Conservation (phyloP, 768 basidiomycete genomes). For the Calocybe indica region DNA sequence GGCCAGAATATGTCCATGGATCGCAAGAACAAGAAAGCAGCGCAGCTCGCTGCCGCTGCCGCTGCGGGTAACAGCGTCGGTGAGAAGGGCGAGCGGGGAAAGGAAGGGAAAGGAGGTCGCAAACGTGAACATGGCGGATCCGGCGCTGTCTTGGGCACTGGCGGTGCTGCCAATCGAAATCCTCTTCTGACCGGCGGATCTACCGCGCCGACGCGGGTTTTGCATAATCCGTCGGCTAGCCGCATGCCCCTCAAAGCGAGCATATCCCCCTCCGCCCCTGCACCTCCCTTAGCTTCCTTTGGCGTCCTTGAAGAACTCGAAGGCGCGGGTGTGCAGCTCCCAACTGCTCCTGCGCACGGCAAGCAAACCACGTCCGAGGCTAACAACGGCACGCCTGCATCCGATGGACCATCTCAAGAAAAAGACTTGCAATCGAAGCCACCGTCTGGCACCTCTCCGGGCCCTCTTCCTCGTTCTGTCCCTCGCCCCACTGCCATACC, state of each 20-base stretch:
- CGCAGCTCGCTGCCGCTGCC: constrained; percentile 56
- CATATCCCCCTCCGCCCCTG: constrained; percentile 72
- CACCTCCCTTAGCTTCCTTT: constrained; percentile 70
- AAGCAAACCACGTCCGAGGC: constrained; percentile 11
- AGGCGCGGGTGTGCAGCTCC: constrained; percentile 31
- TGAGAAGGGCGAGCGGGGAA: constrained; percentile 19
- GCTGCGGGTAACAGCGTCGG: constrained; percentile 27
- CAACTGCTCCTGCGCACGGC: constrained; percentile 37
- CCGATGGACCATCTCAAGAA: constrained; percentile 2
- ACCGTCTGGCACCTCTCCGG: constrained; percentile 26
- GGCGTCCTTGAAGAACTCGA: constrained; percentile 57
- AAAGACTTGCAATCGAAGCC: constrained; percentile 17
- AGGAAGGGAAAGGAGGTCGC: constrained; percentile 25
- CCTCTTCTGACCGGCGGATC: constrained; percentile 48
- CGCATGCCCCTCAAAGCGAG: constrained; percentile 66
- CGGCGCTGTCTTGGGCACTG: constrained; percentile 11
- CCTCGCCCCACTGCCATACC: constrained; percentile 42
- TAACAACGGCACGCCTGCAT: constrained; percentile 1
- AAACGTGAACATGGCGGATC: constrained; percentile 32
- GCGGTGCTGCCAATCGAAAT: constrained; percentile 23
- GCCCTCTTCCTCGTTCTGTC: constrained; percentile 50
- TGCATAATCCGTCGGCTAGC: constrained; percentile 28
- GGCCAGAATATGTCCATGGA: constrained; percentile 96
- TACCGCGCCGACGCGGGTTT: constrained; percentile 58
- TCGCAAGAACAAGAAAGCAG: constrained; percentile 93